Evolutionary conservation across 2,329 filamentous ascomycete genomes (phyloP), one percentile per base, ranked within the genome.

Genomic region (Pseudogymnoascus sp.): DNA sequence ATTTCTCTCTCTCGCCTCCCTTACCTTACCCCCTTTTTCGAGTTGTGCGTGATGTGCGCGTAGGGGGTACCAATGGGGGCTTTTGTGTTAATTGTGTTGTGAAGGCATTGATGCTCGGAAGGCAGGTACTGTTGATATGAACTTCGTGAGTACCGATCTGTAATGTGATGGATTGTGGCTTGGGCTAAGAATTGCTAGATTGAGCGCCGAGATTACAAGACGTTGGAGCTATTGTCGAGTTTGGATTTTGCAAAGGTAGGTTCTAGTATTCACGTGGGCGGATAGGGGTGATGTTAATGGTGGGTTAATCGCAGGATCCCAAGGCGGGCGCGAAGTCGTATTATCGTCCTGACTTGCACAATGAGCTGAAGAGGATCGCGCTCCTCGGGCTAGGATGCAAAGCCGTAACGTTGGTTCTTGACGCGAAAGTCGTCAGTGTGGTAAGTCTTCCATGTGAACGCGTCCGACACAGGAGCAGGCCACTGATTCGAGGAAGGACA

Each of bases 281-380:
- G n/a, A 18, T 31, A 31, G n/a, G 25, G 25, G 14, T 4, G 8
- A 18, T 12, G 25, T n/a, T 53, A 4, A 53, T 18, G 8, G 25
- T 53, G 25, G 14, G n/a, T 31, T 31, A 2, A 12, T 31, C 3
- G 3, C 25, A 53, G 47, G 12, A n/a, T 50, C 12, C 21, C 6
- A 7, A 31, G 8, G 8, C 47, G 4, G 25, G 25, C 4, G 47
- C 47, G 1, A 53, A 31, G 14, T 53, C 25, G 7, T 53, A 53
- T 6, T 53, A 53, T 53, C 25, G 47, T 12, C 47, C 47, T 16
- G 47, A 53, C 8, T 5, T 53, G 12, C 14, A 31, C 47, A 53
- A 53, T 53, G 47, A 53, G 47, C 47, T 53, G n/a, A 53, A 23
- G 47, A 53, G 47, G n/a, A 25, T 53, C 28, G 47, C 47, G 14